These are phyloP conservation scores for Leccinum uliginosum DNA, from an alignment of 768 basidiomycete species.

Conservation along the genomic window DNA sequence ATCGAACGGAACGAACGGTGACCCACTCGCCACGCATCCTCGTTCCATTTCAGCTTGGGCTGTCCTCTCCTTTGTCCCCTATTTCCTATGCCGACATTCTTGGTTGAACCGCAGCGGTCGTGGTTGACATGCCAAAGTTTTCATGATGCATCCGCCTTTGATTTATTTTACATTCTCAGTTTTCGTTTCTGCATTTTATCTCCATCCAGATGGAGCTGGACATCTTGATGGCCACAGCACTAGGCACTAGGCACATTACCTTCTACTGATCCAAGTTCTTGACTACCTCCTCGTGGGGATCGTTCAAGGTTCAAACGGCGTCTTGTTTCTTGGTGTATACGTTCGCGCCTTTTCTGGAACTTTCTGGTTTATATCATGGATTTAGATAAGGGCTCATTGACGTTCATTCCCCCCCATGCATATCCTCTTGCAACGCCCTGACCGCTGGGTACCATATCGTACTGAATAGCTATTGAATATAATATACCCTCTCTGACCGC, in stretches of 20 bases:
- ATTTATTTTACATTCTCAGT: background rate
- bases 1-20: slow-evolving; percentile 1
- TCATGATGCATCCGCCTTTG: slow-evolving; percentile 4
- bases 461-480: background rate
- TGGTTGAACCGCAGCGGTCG: background rate
- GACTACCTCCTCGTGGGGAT: background rate
- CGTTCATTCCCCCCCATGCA: background rate
- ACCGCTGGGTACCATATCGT: background rate
- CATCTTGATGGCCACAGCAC: slow-evolving; percentile 8
- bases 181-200: slow-evolving; percentile 3
- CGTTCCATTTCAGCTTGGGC: slow-evolving; percentile 5
- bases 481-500: background rate
- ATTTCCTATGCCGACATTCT: background rate
- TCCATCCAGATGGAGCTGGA: slow-evolving; percentile 21
- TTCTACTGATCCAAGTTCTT: background rate
- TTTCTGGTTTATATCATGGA: background rate
- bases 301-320: background rate
- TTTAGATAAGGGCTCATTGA: background rate
- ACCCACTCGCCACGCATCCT: background rate
- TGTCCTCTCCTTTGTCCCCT: slow-evolving; percentile 15
- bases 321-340: slow-evolving; percentile 4
- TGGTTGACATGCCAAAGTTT: background rate
- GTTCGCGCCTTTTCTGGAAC: background rate
- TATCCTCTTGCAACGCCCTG: background rate
- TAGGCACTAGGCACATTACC: background rate